phyloP scores from a whole-genome alignment of 2,329 filamentous ascomycete genomes.

The Malbranchea cinnamomea region DNA sequence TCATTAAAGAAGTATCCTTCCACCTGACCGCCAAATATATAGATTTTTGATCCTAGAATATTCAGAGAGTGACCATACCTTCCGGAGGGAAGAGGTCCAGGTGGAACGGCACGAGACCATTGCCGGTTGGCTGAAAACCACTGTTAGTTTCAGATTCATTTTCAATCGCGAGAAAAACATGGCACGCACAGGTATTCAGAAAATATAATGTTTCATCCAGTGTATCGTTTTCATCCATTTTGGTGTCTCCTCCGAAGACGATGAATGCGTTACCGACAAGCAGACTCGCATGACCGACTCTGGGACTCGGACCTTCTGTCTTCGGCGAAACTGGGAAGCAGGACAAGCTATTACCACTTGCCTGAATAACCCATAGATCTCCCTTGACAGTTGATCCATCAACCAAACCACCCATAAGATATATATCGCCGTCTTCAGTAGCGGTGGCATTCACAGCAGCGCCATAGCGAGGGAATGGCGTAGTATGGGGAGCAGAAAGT shows the following conservation, averaged over 20 bases:
- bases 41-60: constrained; percentile 92
- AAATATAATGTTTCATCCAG: constrained; percentile 93
- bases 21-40: constrained; percentile 92
- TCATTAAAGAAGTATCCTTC: constrained; percentile 99
- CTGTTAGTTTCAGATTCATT: constrained; percentile 17
- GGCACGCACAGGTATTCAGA: constrained; percentile 79
- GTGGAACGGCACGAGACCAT: constrained; percentile 88
- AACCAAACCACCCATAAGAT: constrained; percentile 92
- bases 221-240: constrained; percentile 81
- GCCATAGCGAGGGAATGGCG: constrained; percentile 91
- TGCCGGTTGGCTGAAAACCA: constrained; percentile 65
- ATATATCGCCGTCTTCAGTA: constrained; percentile 93
- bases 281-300: constrained; percentile 86
- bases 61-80: constrained; percentile 94
- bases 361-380: constrained; percentile 95
- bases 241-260: constrained; percentile 95
- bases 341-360: constrained; percentile 62
- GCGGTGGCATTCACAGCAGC: constrained; percentile 85
- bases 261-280: constrained; percentile 98
- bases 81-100: constrained; percentile 70
- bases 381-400: constrained; percentile 93
- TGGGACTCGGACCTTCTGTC: constrained; percentile 82
- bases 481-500: constrained; percentile 66
- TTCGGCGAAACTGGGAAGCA: constrained; percentile 88
- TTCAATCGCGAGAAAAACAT: background rate